Conservation (phyloP, 352 stramenopile genomes). For the Globisporangium okanoganense region DNA sequence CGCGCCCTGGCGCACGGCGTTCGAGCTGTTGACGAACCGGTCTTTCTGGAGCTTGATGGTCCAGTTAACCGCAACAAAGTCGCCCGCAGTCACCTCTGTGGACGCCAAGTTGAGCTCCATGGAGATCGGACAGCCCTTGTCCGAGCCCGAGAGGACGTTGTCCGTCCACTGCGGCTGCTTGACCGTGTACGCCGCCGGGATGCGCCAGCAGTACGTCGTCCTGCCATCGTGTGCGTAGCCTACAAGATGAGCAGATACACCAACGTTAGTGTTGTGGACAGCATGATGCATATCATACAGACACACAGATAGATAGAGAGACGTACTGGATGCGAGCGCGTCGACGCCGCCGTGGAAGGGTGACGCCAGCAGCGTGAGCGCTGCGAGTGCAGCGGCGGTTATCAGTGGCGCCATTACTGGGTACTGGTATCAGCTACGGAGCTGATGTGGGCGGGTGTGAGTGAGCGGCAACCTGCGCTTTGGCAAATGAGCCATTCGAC, state of each 20-base stretch:
- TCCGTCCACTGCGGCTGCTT: constrained; percentile 10
- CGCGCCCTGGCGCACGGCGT: constrained; percentile 11
- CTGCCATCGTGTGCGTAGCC: constrained; percentile 25
- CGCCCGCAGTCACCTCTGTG: constrained; percentile 4
- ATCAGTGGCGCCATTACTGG: neutral
- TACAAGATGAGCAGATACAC: neutral
- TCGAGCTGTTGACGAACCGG: constrained; percentile 15
- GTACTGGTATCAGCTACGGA: neutral
- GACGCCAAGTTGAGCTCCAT: constrained; percentile 17
- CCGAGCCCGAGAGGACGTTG: constrained; percentile 11
- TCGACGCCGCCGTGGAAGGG: neutral
- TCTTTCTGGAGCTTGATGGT: constrained; percentile 18
- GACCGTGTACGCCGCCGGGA: constrained; percentile 15
- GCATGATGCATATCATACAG: neutral
- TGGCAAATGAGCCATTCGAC: neutral
- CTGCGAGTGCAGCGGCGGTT: neutral
- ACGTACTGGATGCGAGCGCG: constrained; percentile 15
- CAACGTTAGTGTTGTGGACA: neutral
- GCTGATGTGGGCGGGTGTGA: neutral
- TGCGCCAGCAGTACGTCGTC: constrained; percentile 35
- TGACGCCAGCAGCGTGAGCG: neutral
- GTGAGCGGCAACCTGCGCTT: neutral
- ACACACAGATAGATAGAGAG: neutral
- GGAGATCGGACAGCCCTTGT: constrained; percentile 18
- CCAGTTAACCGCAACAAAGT: constrained; percentile 22